Evolutionary conservation across 2,329 filamentous ascomycete species (phyloP), one percentile per base, ranked within the genome.

Genomic region (Periconia digitata): DNA sequence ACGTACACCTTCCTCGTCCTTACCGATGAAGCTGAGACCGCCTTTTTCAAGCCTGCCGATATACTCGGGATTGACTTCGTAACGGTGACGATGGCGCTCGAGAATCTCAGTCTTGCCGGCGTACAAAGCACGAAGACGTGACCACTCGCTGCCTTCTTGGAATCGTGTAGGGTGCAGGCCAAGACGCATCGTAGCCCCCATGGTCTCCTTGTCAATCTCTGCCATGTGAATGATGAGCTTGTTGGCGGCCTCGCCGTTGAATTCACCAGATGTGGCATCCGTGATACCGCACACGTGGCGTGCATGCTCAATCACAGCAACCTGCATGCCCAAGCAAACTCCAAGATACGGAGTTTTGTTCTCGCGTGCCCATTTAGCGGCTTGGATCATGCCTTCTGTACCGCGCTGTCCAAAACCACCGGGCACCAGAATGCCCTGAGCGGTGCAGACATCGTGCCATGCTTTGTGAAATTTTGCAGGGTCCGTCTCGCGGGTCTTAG

Each of bases 141-240:
- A 89, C 89, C 88, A 94, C 62, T 92, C 86, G 38, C 80, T 88
- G 45, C 82, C 83, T 1, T 79, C 68, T 69, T 94, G 87, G 80
- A 95, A 95, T 55, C 85, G 73, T 0, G 87, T 89, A 13, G 85
- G 79, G 20, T 88, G 85, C 20, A 85, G 80, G 49, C 91, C 90
- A 1, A 95, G 83, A 51, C 90, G 82, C 91, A 95, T 95, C 1
- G 89, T 95, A 17, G 88, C 91, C 45, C 91, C 90, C 71, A 92
- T 80, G 53, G 86, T 85, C n/a, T 78, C 79, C 66, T 85, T 84
- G 72, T 87, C 82, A 58, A 88, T 82, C 70, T 96, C 92, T 2
- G 92, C 92, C 94, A 97, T 99, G 74, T 88, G 92, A 59, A 97
- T 82, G 58, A 99, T 84, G 22, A 89, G 82, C 21, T 82, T 84